A percentile compares a stretch with the other conserved stretches of the same genome.
Evolutionary conservation across 2,329 filamentous ascomycete species (phyloP).

Genomic region (Pseudocercospora fijiensis): DNA sequence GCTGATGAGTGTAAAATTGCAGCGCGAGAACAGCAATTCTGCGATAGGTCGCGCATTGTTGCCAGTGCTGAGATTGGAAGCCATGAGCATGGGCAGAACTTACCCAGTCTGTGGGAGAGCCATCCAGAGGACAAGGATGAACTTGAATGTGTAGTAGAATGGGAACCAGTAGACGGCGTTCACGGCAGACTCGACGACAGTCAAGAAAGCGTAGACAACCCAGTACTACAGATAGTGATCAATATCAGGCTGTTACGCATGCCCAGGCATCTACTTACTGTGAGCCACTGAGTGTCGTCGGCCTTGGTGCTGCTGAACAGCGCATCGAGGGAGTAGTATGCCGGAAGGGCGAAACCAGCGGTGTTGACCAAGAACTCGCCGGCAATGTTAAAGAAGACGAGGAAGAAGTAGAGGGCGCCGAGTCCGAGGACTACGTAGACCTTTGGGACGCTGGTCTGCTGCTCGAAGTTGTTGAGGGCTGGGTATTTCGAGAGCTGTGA

Average conservation of each 20-base stretch:
- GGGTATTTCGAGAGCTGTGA: slow-evolving; percentile 81
- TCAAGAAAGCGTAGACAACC: slow-evolving; percentile 82
- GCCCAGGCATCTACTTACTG: slow-evolving; percentile 35
- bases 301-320: slow-evolving; percentile 69
- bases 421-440: slow-evolving; percentile 78
- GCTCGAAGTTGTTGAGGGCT: slow-evolving; percentile 79
- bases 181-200: slow-evolving; percentile 76
- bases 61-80: not conserved
- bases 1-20: not conserved
- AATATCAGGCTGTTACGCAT: slow-evolving; percentile 10
- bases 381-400: slow-evolving; percentile 89
- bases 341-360: slow-evolving; percentile 77
- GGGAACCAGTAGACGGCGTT: slow-evolving; percentile 90
- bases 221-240: slow-evolving; percentile 61
- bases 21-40: not conserved
- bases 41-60: not conserved
- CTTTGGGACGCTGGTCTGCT: slow-evolving; percentile 78
- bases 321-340: slow-evolving; percentile 79
- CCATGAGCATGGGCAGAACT: slow-evolving; percentile 40
- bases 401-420: slow-evolving; percentile 79
- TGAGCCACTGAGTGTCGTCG: slow-evolving; percentile 81
- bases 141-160: slow-evolving; percentile 99
- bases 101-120: slow-evolving; percentile 92
- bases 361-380: slow-evolving; percentile 85
- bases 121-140: slow-evolving; percentile 95